Evolutionary conservation across 352 stramenopile species (phyloP).

Genomic region (Globisporangium perplexum): DNA sequence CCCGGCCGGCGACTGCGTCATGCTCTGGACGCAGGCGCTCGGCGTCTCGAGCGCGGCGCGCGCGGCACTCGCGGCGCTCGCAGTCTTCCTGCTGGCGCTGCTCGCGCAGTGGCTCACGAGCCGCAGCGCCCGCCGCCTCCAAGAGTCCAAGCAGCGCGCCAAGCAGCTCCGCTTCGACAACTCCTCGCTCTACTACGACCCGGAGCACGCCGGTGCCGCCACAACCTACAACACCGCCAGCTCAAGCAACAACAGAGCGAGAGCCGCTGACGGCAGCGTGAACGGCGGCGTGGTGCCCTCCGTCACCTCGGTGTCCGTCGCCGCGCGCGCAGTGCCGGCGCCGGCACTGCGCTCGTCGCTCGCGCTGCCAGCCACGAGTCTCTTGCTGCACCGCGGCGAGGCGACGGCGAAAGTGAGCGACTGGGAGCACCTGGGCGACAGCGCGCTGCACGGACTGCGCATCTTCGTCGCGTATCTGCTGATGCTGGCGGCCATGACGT

Average conservation of each 20-base stretch:
- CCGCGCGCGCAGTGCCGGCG: constrained; percentile 6
- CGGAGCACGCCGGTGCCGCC: constrained; percentile 20
- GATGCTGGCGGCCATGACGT: constrained; percentile 81
- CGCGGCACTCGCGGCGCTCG: constrained; percentile 29
- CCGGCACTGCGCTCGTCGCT: constrained; percentile 1
- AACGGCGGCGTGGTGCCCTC: constrained; percentile 10
- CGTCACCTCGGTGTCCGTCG: constrained; percentile 13
- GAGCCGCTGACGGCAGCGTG: neutral
- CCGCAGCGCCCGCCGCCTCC: constrained; percentile 31
- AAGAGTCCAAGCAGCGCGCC: constrained; percentile 33
- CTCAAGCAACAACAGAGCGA: neutral
- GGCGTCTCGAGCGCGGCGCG: constrained; percentile 45
- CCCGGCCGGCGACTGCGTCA: constrained; percentile 45
- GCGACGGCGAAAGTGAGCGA: constrained; percentile 32
- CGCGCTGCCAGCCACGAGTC: neutral
- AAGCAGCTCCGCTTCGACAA: constrained; percentile 9
- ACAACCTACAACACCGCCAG: constrained; percentile 1
- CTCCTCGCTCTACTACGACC: constrained; percentile 22
- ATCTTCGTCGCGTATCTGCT: constrained; percentile 75
- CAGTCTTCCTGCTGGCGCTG: constrained; percentile 51
- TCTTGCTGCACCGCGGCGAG: constrained; percentile 3
- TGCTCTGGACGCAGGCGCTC: constrained; percentile 55
- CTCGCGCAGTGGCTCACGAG: constrained; percentile 56
- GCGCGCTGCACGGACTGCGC: constrained; percentile 49
- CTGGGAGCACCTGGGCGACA: constrained; percentile 51